Percentiles rank a stretch among this genome's conserved stretches.
phyloP scores from a whole-genome alignment of 305 asterid species.

The Petunia hybrid region DNA sequence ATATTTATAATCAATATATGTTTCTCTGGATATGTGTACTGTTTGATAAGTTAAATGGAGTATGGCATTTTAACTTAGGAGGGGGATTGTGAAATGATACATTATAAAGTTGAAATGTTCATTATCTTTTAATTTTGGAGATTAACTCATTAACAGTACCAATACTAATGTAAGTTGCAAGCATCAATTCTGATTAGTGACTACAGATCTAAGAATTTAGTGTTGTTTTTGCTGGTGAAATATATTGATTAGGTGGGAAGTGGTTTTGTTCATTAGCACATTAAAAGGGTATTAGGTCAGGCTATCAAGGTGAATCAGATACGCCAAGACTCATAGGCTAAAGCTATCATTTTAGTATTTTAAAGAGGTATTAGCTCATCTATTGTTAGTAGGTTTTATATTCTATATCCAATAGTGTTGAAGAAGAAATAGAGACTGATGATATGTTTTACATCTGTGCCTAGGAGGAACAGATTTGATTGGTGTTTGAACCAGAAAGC shows the following conservation, averaged over 20 bases:
- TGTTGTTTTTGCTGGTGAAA: background rate
- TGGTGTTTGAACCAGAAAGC: background rate
- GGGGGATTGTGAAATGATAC: background rate
- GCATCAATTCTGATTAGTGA: slow-evolving; percentile 7
- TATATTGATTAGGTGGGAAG: background rate
- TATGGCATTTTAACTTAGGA: background rate
- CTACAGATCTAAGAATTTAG: background rate
- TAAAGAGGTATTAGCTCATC: too few species aligned
- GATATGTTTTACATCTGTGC: background rate
- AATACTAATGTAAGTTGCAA: slow-evolving; percentile 1
- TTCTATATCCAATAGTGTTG: too few species aligned
- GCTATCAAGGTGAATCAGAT: background rate
- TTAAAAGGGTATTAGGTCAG: background rate
- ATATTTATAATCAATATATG: background rate
- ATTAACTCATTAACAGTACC: background rate
- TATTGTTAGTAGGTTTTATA: too few species aligned
- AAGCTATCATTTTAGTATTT: too few species aligned
- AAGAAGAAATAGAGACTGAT: too few species aligned
- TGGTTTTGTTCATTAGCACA: background rate
- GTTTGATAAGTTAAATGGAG: slow-evolving; percentile 1
- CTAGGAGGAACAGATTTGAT: background rate
- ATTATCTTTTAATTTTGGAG: background rate
- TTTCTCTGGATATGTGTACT: background rate
- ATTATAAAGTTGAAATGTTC: background rate
- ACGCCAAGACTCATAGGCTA: too few species aligned